phyloP scores from a whole-genome alignment of 164 flowering plant species.

The Aristolochia contorta region DNA sequence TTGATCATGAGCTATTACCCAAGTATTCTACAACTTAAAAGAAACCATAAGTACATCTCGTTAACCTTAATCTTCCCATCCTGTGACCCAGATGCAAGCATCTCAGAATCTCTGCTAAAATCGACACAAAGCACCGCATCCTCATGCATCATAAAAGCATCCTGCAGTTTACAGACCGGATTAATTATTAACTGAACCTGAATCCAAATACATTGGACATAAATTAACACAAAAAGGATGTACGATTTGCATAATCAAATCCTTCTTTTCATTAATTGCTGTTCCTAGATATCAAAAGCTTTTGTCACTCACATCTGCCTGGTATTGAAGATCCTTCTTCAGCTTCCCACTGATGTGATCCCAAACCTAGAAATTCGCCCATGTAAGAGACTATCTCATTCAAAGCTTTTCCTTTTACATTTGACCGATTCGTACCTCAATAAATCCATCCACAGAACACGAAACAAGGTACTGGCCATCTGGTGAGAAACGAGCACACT shows the following conservation, averaged over 20 bases:
- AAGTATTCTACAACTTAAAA: too few species aligned
- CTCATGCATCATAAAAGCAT: slow-evolving; percentile 98
- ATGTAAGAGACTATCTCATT: slow-evolving; percentile 9
- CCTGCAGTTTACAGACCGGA: slow-evolving; percentile 37
- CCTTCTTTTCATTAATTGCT: too few species aligned
- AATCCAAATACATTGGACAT: not conserved
- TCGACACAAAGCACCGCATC: slow-evolving; percentile 93
- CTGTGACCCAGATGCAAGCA: slow-evolving; percentile 98
- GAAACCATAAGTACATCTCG: too few species aligned
- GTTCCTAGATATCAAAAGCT: too few species aligned
- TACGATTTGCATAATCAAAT: too few species aligned
- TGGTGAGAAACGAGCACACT: slow-evolving; percentile 89
- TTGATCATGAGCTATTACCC: too few species aligned
- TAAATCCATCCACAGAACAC: slow-evolving; percentile 89
- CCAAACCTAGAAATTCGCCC: slow-evolving; percentile 62
- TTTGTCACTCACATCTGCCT: slow-evolving; percentile 78
- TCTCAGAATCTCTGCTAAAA: slow-evolving; percentile 94
- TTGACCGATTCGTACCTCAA: slow-evolving; percentile 53
- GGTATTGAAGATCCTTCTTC: slow-evolving; percentile 97
- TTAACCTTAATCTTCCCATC: slow-evolving; percentile 95
- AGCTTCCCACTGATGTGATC: slow-evolving; percentile 94
- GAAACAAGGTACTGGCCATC: slow-evolving; percentile 98
- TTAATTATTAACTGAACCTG: not conserved
- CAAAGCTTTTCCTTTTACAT: not conserved
- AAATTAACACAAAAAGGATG: too few species aligned